Base-by-base conservation (phyloP, 2,329 filamentous ascomycete genomes). In the Penicillium sp. region DNA sequence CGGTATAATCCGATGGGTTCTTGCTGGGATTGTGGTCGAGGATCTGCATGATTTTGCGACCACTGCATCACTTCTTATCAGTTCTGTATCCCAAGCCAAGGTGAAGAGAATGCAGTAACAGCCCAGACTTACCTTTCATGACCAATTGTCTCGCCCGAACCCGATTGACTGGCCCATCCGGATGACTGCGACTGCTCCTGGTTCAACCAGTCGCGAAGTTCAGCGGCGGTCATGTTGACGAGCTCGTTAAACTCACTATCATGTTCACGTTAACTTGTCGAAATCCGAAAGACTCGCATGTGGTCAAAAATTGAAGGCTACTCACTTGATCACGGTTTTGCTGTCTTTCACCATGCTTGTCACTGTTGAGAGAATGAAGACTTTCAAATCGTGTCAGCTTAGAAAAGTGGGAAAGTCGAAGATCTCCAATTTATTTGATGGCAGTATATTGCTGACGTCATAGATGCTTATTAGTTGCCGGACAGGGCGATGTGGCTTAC, bases 211-310 rank as follows among this genome's bases (percentile, higher is more conserved):
- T 76, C 71, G 58, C 82, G 75, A 13, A 87, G 75, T 54, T 86
- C 82, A 1, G 73, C 65, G 1, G 81, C 72, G 9, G 74, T 77
- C 82, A 87, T 86, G 66, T 86, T 86, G 65, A 86, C 81, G 41
- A 84, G 67, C 33, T 80, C 75, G 53, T 86, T 84, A 73, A 85
- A 87, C 62, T 86, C 82, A 43, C 78, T 76, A 54, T 69, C 63
- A 33, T 69, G 65, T 28, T 67, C 20, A 23, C 20, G 27, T 47
- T 27, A 42, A 32, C 24, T 42, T 32, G 29, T 23, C 15, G 4
- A 27, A 27, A 7, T 9, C 27, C 6, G 6, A 9, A 28, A 23
- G 3, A 23, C 20, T 23, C 20, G 15, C 15, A 18, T 28, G 27
- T 28, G 8, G 8, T 28, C 27, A 3, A 28, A 28, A 12, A 10